Conservation (phyloP, 2,329 filamentous ascomycete species). For the Paramyrothecium sp. region DNA sequence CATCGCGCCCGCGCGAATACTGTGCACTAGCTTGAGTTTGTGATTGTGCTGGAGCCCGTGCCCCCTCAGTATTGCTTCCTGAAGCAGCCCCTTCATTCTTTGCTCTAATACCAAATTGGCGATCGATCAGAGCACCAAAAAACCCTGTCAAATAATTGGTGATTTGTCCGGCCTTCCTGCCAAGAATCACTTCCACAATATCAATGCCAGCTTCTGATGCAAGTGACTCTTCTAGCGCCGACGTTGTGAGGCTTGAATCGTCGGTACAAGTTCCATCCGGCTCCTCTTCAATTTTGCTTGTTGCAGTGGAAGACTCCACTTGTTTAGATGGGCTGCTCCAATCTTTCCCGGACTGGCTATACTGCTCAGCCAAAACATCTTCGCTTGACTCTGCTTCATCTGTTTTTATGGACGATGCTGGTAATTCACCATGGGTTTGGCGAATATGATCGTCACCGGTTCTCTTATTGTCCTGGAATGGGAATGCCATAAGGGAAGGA, state of each 20-base stretch:
- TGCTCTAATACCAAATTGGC: not conserved
- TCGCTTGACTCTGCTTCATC: no score
- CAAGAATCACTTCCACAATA: not conserved
- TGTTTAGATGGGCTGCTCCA: not conserved
- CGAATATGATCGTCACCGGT: no score
- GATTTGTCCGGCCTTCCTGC: not conserved
- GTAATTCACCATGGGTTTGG: no score
- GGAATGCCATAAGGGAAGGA: no score
- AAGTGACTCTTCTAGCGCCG: not conserved
- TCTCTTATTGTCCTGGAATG: no score
- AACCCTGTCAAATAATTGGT: not conserved
- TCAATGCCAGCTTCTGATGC: not conserved
- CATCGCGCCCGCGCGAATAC: no score
- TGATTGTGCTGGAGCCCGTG: not conserved
- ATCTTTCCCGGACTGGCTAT: not conserved
- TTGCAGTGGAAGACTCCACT: no score
- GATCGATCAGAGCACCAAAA: not conserved
- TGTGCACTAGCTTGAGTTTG: not conserved
- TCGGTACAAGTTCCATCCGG: not conserved
- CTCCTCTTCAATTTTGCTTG: no score
- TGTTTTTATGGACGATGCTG: no score
- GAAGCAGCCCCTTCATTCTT: not conserved
- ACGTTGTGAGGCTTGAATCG: no score
- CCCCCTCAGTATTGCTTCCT: not conserved
- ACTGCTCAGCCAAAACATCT: no score